Conservation (phyloP, 2,329 filamentous ascomycete species). For the Ophiostoma novo-ulmi region DNA sequence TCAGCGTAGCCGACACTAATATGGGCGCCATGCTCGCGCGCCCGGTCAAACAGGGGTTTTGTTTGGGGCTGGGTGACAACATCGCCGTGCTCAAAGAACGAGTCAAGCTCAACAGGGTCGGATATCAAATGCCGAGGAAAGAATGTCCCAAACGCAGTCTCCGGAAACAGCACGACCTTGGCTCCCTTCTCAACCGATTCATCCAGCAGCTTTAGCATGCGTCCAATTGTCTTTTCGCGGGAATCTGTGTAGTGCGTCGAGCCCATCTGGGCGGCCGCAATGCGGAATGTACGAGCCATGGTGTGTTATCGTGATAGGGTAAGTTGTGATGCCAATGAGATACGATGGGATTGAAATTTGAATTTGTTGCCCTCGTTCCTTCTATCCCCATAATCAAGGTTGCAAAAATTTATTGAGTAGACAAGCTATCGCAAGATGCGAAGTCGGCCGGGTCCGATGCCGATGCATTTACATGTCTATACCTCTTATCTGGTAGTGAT, state of each 20-base stretch:
- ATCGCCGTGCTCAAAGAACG: slow-evolving; percentile 45
- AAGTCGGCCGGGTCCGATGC: slow-evolving; percentile 1
- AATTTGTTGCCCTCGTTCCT: not conserved
- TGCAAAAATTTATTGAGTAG: not conserved
- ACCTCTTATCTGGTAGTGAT: not conserved
- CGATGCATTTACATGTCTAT: not conserved
- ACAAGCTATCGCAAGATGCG: not conserved
- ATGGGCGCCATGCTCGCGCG: slow-evolving; percentile 44
- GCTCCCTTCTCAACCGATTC: slow-evolving; percentile 42
- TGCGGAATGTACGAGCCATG: slow-evolving; percentile 25
- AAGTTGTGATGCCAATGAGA: not conserved
- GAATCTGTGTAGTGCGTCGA: slow-evolving; percentile 39
- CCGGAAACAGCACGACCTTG: slow-evolving; percentile 49
- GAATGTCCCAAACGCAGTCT: slow-evolving; percentile 52
- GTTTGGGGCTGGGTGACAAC: slow-evolving; percentile 41
- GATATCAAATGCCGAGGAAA: slow-evolving; percentile 49
- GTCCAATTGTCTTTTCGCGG: slow-evolving; percentile 40
- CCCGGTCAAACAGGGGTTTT: slow-evolving; percentile 46
- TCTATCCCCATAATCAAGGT: not conserved
- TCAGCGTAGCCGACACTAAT: slow-evolving; percentile 52
- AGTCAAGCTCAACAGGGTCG: slow-evolving; percentile 43
- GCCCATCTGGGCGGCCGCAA: slow-evolving; percentile 52
- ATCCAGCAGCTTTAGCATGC: slow-evolving; percentile 47
- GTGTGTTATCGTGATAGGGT: not conserved
- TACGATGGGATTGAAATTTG: not conserved